Base-by-base conservation (phyloP, 192 early-diverging fungal genomes). In the Podila epicladia region DNA sequence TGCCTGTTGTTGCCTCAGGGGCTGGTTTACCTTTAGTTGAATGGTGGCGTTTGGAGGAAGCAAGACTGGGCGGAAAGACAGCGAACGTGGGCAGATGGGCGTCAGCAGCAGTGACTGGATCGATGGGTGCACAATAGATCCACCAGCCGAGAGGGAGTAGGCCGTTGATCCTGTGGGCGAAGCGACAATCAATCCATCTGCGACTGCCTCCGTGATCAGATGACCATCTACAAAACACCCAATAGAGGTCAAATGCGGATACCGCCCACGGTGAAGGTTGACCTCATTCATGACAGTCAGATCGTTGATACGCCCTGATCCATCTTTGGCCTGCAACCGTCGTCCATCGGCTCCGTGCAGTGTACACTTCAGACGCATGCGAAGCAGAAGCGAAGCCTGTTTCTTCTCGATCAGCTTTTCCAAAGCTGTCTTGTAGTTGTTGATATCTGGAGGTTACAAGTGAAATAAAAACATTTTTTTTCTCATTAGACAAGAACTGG, bases 151-250 rank as follows among this genome's bases (percentile, higher is more conserved):
- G 22, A 97, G 85, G 3, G 92, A 93, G 75, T 97, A 97, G 0
- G 96, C 96, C 0, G 96, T 97, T 22, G 95, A 96, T 11, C 96
- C 96, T 4, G 96, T 97, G 3, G 96, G 95, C 8, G 96, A 95
- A 9, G 91, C 89, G 13, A 97, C 90, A 57, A 97, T 95, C 33
- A 93, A 79, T 9, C 91, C 84, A 83, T 85, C 72, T 0, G 83
- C 83, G 9, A 97, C 92, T 11, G 91, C 94, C 45, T 94, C 94
- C 11, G 97, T 98, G 45, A 97, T 83, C 60, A 92, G 87, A 37
- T 95, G 91, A 65, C 87, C 91, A 78, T 95, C 92, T 22, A 97
- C 91, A 68, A 83, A 95, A 69, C 94, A 94, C 26, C 94, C 91
- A 62, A 96, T 90, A 1, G 90, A 88, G 0, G 94, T 94, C 49